Evolutionary conservation across 371 early-diverging fungal genomes (phyloP), one percentile per base, ranked within the genome.

Genomic region (Actinomortierella wolfii): DNA sequence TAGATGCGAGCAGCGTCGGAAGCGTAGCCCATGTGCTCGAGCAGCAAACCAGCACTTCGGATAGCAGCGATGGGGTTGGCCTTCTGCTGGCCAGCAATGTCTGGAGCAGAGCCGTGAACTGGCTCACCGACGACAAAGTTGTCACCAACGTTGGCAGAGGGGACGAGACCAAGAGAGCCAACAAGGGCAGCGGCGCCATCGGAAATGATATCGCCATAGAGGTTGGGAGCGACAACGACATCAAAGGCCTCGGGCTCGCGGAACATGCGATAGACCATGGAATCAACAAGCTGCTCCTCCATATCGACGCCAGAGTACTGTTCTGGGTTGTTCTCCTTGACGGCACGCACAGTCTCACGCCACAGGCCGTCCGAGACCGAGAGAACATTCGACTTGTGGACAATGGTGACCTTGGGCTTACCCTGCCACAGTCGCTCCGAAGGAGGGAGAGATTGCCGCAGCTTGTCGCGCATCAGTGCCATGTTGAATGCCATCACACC

Each of bases 251-350:
- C 87, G 41, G 98, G 97, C 73, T 95, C 96, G 61, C 95, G 90
- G 90, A 95, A 96, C 88, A 97, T 84, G 65, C 96, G 94, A 74
- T 96, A 92, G 68, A 96, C 97, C 96, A 96, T 95, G 29, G 95
- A 96, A 59, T 96, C 97, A 3, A 96, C 96, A 61, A 96, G 78
- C 78, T 96, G 98, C 78, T 96, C 95, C 66, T 96, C 92, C 78
- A 94, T 81, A 40, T 89, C 86, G 0, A 95, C 89, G 46, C 70
- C 70, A 41, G 76, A 62, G 61, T 81, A 86, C 59, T 78, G 67
- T 51, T 79, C 83, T 23, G 83, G 76, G 61, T 86, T 85, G 54
- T 76, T 78, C 49, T 89, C 86, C 67, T 89, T 83, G 49, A 94
- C 94, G 26, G 77, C 84, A 62, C 90, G 87, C 15, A 90, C 89